These are phyloP conservation scores for Sherardia arvensis DNA, from an alignment of 257 asterid species.

Conservation along the genomic window DNA sequence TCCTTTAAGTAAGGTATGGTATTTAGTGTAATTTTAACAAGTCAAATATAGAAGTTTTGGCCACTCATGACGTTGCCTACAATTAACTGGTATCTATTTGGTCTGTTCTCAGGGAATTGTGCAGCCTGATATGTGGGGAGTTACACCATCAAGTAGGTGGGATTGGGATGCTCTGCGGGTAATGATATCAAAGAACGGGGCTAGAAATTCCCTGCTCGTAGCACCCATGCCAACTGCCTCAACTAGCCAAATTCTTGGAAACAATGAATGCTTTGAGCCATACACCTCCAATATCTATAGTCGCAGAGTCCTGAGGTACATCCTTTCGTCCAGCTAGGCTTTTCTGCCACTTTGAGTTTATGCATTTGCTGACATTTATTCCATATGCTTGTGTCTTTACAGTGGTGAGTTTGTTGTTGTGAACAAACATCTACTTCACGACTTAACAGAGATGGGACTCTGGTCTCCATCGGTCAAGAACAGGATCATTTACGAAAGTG, in stretches of 20 bases:
- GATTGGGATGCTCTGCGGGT: slow-evolving; percentile 75
- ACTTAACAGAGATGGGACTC: slow-evolving; percentile 86
- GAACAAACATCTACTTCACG: slow-evolving; percentile 92
- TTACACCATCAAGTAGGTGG: slow-evolving; percentile 76
- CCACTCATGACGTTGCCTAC: background rate
- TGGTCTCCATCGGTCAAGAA: slow-evolving; percentile 86
- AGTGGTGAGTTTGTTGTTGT: slow-evolving; percentile 98
- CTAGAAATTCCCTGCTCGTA: slow-evolving; percentile 83
- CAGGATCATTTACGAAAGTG: slow-evolving; percentile 70
- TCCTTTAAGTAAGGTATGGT: slow-evolving; percentile 83
- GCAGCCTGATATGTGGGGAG: slow-evolving; percentile 98
- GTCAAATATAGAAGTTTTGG: background rate
- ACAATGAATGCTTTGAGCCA: slow-evolving; percentile 95
- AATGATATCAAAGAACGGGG: slow-evolving; percentile 53
- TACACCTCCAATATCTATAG: slow-evolving; percentile 90
- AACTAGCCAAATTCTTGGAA: slow-evolving; percentile 98
- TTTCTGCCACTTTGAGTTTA: background rate
- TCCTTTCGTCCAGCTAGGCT: background rate
- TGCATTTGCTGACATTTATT: background rate
- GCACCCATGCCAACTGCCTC: slow-evolving; percentile 99
- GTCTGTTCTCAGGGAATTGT: slow-evolving; percentile 54
- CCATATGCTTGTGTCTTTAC: slow-evolving; percentile 4
- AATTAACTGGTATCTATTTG: background rate
- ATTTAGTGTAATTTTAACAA: background rate
- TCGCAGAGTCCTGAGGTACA: slow-evolving; percentile 84